A percentile compares a stretch with the other conserved stretches of the same genome.
Conservation (phyloP, 768 basidiomycete species). For the Neoboletus magnificus region DNA sequence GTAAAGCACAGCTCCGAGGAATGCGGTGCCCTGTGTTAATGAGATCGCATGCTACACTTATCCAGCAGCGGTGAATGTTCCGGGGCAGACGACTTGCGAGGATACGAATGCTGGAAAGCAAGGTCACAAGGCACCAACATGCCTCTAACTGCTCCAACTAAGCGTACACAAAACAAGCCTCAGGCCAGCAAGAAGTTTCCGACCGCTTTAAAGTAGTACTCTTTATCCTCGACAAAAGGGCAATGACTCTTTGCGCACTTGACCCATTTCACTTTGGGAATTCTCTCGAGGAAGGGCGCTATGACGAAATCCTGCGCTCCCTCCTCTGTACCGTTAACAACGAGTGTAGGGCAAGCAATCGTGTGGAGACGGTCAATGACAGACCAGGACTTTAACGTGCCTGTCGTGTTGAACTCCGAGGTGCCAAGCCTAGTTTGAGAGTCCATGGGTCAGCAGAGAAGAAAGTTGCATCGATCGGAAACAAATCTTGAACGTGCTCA, state of each 20-base stretch:
- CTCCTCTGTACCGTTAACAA: slow-evolving; percentile 37
- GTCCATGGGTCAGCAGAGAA: background rate
- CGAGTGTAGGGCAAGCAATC: slow-evolving; percentile 38
- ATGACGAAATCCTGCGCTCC: slow-evolving; percentile 33
- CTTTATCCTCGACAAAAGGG: slow-evolving; percentile 20
- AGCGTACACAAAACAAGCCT: background rate
- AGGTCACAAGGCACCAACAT: background rate
- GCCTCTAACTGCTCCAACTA: too few relatives aligned
- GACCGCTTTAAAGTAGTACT: slow-evolving; percentile 19
- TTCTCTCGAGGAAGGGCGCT: slow-evolving; percentile 31
- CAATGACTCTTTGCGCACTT: slow-evolving; percentile 29
- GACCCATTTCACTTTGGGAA: slow-evolving; percentile 35
- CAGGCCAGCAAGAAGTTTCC: slow-evolving; percentile 11
- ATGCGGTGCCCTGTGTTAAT: background rate
- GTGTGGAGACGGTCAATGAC: slow-evolving; percentile 41
- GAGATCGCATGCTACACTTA: background rate
- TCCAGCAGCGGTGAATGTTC: background rate
- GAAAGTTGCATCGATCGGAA: too few relatives aligned
- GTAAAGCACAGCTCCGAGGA: background rate
- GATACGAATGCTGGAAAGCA: background rate
- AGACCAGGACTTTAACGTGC: slow-evolving; percentile 42
- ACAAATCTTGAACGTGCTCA: slow-evolving; percentile 7
- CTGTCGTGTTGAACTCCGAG: slow-evolving; percentile 36
- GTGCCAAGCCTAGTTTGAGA: slow-evolving; percentile 6
- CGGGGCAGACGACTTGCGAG: background rate